Percentiles rank a stretch among this genome's conserved stretches.
Evolutionary conservation across 2,329 filamentous ascomycete species (phyloP).

Genomic region (Ciborinia camelliae): DNA sequence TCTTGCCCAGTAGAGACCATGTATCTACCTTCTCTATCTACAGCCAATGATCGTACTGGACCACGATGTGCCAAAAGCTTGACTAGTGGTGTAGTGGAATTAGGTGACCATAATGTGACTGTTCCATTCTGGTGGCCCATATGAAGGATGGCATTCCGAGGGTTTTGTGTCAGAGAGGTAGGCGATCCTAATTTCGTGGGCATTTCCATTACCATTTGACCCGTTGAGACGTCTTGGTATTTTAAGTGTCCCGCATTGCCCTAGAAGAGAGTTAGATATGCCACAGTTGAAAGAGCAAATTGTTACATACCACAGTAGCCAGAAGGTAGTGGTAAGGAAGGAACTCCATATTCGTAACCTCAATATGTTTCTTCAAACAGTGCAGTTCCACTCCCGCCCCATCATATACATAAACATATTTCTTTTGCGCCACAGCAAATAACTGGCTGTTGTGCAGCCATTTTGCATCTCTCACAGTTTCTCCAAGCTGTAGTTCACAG

Average conservation of each 20-base stretch:
- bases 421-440: constrained; percentile 95
- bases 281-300: neutral
- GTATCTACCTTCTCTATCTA: constrained; percentile 88
- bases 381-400: constrained; percentile 87
- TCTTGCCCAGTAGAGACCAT: constrained; percentile 95
- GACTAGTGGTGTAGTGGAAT: constrained; percentile 78
- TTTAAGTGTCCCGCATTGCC: constrained; percentile 81
- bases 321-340: constrained; percentile 94
- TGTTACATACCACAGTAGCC: constrained; percentile 67
- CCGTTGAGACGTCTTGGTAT: constrained; percentile 94
- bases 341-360: constrained; percentile 92
- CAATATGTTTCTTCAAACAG: constrained; percentile 82
- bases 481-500: constrained; percentile 85
- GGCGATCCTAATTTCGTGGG: constrained; percentile 82
- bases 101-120: constrained; percentile 94
- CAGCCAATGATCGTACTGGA: constrained; percentile 77
- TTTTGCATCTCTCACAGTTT: constrained; percentile 83
- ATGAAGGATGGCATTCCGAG: constrained; percentile 87
- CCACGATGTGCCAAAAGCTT: constrained; percentile 88
- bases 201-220: constrained; percentile 80
- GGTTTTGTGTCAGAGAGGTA: constrained; percentile 81
- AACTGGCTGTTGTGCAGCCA: constrained; percentile 95
- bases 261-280: constrained; percentile 38
- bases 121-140: constrained; percentile 93
- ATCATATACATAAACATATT: constrained; percentile 96